Evolutionary conservation across 2,329 filamentous ascomycete genomes (phyloP).

Genomic region (Tolypocladium album): DNA sequence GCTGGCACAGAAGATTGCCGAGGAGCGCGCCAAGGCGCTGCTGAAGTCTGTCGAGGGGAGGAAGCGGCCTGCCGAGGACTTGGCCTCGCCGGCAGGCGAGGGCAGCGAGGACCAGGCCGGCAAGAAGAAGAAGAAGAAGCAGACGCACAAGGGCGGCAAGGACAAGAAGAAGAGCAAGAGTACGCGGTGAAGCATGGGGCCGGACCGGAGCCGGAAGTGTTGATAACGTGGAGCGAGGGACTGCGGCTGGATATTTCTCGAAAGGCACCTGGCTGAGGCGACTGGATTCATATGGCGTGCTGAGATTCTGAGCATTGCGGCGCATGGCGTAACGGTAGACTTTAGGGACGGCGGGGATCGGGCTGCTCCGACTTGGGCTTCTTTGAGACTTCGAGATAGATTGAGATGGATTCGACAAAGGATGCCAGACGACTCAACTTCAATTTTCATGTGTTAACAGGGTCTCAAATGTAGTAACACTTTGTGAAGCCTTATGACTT

Average conservation of each 20-base stretch:
- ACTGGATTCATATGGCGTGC: neutral
- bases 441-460: too few relatives aligned
- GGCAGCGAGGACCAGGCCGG: conserved; percentile 11
- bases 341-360: neutral
- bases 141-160: conserved; percentile 19
- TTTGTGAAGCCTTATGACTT: neutral
- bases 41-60: conserved; percentile 34
- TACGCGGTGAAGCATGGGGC: neutral
- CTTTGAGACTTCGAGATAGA: too few relatives aligned
- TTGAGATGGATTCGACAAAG: neutral
- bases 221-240: neutral
- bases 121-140: conserved; percentile 24
- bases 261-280: neutral
- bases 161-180: neutral
- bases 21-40: conserved; percentile 41
- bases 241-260: neutral
- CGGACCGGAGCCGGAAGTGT: neutral
- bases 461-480: too few relatives aligned
- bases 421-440: neutral
- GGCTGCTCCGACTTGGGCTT: neutral
- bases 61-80: conserved; percentile 29
- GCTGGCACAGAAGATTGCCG: conserved; percentile 44
- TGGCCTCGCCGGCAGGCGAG: conserved; percentile 12
- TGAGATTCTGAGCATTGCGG: neutral
- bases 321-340: neutral